Conservation (phyloP, 116 monocot species). For the Iris pallida region DNA sequence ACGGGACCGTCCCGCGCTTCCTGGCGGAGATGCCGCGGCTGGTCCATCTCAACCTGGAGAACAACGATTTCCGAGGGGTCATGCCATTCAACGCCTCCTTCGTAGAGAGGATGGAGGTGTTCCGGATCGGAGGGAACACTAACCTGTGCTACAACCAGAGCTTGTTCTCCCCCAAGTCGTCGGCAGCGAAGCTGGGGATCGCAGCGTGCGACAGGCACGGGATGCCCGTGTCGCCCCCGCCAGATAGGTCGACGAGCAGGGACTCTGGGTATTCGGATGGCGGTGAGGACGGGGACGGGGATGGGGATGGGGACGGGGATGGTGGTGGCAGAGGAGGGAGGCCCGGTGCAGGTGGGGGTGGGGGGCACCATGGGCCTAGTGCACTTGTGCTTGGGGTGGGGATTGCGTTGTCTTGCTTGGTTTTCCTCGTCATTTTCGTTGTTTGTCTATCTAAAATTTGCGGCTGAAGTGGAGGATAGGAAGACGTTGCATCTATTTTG, state of each 20-base stretch:
- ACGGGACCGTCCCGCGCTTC: slow-evolving; percentile 62
- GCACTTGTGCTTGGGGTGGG: slow-evolving; percentile 72
- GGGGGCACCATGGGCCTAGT: slow-evolving; percentile 57
- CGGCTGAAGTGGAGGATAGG: slow-evolving; percentile 24
- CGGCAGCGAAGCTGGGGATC: slow-evolving; percentile 46
- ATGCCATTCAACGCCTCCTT: slow-evolving; percentile 72
- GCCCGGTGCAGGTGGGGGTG: slow-evolving; percentile 4
- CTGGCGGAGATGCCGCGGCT: slow-evolving; percentile 47
- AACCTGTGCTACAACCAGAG: slow-evolving; percentile 81
- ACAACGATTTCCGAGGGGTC: slow-evolving; percentile 73
- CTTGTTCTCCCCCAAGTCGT: slow-evolving; percentile 56
- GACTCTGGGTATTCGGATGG: slow-evolving; percentile 22
- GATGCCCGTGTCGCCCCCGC: slow-evolving; percentile 63
- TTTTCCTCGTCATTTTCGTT: slow-evolving; percentile 46
- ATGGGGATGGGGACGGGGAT: not conserved
- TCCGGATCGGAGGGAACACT: slow-evolving; percentile 68
- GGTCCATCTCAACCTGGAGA: slow-evolving; percentile 54
- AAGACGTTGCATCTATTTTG: too few relatives aligned
- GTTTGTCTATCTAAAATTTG: slow-evolving; percentile 53
- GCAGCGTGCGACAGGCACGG: slow-evolving; percentile 70
- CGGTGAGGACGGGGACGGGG: slow-evolving; percentile 21
- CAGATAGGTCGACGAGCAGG: slow-evolving; percentile 13
- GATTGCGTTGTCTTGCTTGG: slow-evolving; percentile 60
- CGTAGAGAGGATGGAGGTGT: slow-evolving; percentile 43
- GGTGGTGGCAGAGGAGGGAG: not conserved